These are phyloP conservation scores for Sicyos edulis DNA, from an alignment of 306 rosid genomes.

Conservation along the genomic window DNA sequence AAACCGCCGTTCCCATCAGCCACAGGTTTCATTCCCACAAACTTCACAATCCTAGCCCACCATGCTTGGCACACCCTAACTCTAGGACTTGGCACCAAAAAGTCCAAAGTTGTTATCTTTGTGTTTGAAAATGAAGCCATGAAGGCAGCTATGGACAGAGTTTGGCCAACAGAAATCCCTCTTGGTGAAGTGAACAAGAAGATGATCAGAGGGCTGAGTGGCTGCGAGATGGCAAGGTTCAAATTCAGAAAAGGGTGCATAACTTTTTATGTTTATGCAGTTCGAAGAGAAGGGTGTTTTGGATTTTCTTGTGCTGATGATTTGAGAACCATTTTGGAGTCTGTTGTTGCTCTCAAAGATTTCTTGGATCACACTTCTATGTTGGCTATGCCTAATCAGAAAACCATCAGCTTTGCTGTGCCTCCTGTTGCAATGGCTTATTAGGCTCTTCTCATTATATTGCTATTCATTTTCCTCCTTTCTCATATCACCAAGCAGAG, in stretches of 20 bases:
- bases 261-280: slow-evolving; percentile 87
- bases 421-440: slow-evolving; percentile 73
- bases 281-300: slow-evolving; percentile 49
- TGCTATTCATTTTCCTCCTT: slow-evolving; percentile 14
- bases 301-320: slow-evolving; percentile 68
- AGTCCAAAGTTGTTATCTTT: slow-evolving; percentile 69
- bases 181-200: slow-evolving; percentile 83
- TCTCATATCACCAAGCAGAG: slow-evolving; percentile 20
- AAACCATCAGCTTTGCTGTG: slow-evolving; percentile 54
- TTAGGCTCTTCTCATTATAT: slow-evolving; percentile 26
- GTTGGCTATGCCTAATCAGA: slow-evolving; percentile 89
- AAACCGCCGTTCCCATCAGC: slow-evolving; percentile 72
- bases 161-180: slow-evolving; percentile 78
- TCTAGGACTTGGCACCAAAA: slow-evolving; percentile 88
- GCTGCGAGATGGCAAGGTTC: slow-evolving; percentile 82
- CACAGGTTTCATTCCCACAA: slow-evolving; percentile 72
- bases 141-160: slow-evolving; percentile 49
- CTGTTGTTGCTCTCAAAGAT: slow-evolving; percentile 85
- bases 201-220: slow-evolving; percentile 58
- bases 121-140: slow-evolving; percentile 66
- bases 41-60: slow-evolving; percentile 92
- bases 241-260: slow-evolving; percentile 94
- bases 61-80: slow-evolving; percentile 97
- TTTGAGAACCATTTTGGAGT: slow-evolving; percentile 58
- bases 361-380: slow-evolving; percentile 93